Percentiles rank a stretch among this genome's conserved stretches.
Conservation (phyloP, 75 land plant genomes). For the Adiantum capillusveneris region DNA sequence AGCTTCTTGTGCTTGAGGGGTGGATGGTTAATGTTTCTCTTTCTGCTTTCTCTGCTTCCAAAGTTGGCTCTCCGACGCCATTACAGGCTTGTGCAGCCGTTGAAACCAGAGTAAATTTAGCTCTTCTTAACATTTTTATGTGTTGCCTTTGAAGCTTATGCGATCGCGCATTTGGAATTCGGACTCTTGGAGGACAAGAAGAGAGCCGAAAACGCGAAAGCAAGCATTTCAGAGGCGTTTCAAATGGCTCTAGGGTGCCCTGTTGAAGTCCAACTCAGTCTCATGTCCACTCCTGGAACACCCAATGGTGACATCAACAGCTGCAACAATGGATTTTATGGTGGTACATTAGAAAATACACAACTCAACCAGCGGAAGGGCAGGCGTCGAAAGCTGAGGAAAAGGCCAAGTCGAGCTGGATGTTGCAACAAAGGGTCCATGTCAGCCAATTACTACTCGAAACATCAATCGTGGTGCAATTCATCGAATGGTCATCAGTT, state of each 20-base stretch:
- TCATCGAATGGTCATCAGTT: background rate
- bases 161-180: slow-evolving; percentile 24
- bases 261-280: slow-evolving; percentile 13
- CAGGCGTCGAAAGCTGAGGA: background rate
- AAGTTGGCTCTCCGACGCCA: no score
- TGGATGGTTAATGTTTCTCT: no score
- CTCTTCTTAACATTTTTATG: no score
- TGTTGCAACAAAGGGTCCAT: background rate
- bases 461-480: background rate
- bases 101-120: no score
- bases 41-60: no score
- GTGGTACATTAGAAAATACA: background rate
- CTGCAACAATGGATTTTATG: background rate
- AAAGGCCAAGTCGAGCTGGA: background rate
- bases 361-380: background rate
- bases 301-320: background rate
- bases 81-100: background rate
- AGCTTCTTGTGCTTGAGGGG: no score
- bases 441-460: background rate
- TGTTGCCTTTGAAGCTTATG: slow-evolving; percentile 35
- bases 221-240: slow-evolving; percentile 18
- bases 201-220: slow-evolving; percentile 10
- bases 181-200: slow-evolving; percentile 3
- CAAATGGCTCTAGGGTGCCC: slow-evolving; percentile 15
- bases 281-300: background rate